These are phyloP conservation scores for Malus sylvestris DNA, from an alignment of 306 rosid genomes.

Conservation along the genomic window DNA sequence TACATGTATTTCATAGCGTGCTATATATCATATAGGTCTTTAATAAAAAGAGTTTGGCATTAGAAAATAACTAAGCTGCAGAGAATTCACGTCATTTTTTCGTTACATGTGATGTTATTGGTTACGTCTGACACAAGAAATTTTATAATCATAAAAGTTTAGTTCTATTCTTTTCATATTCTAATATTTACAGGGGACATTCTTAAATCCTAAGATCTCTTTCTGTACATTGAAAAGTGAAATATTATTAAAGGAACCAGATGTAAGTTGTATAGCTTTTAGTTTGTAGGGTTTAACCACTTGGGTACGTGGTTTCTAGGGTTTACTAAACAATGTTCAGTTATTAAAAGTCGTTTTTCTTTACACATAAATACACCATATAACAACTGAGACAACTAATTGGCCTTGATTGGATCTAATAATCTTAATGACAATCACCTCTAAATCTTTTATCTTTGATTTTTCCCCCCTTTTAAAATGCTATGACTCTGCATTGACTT, in stretches of 20 bases:
- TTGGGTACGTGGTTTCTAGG: background rate
- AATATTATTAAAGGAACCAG: background rate
- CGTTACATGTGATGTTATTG: rapidly evolving
- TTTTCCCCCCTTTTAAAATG: no score
- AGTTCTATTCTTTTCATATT: rapidly evolving
- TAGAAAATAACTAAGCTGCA: no score
- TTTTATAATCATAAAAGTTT: background rate
- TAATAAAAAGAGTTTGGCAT: background rate
- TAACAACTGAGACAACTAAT: background rate
- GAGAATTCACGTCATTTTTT: background rate
- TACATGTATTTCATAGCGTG: background rate
- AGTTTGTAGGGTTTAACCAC: background rate
- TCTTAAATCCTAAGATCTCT: background rate
- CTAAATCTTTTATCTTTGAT: no score
- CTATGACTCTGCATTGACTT: background rate
- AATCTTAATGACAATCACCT: background rate
- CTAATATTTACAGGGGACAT: background rate
- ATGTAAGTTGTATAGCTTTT: background rate
- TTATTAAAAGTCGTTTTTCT: background rate
- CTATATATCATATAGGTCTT: background rate
- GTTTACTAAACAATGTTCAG: background rate
- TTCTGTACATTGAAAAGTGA: background rate
- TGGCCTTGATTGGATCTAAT: background rate
- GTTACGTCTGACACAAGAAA: background rate
- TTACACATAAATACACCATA: background rate